Percentiles rank a stretch among this genome's conserved stretches.
These are phyloP conservation scores for Scopulariopsis brevicaulis DNA, from an alignment of 2,329 filamentous ascomycete species.

Conservation along the genomic window DNA sequence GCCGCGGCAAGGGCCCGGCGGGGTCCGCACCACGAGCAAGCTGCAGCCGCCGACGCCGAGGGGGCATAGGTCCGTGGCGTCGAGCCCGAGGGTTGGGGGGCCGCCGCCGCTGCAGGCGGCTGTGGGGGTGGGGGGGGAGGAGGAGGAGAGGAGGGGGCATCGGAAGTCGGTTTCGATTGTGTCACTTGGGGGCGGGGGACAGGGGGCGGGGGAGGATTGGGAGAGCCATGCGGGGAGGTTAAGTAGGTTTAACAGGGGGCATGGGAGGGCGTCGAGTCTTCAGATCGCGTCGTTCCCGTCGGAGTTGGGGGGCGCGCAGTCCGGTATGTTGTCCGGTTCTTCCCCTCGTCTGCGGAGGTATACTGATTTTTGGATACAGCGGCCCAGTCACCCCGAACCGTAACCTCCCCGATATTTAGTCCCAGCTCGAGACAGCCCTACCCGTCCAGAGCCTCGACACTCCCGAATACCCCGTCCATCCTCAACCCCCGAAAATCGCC, in stretches of 20 bases:
- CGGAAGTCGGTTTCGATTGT: constrained; percentile 72
- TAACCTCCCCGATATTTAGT: constrained; percentile 40
- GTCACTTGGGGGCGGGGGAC: constrained; percentile 53
- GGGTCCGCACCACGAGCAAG: background rate
- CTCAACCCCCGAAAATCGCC: constrained; percentile 25
- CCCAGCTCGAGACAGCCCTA: constrained; percentile 36
- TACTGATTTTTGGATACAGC: constrained; percentile 23
- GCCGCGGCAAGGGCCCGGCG: constrained; percentile 7
- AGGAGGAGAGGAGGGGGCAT: constrained; percentile 30
- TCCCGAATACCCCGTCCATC: constrained; percentile 30
- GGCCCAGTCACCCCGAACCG: constrained; percentile 29
- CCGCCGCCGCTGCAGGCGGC: constrained; percentile 3
- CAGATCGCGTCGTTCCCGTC: constrained; percentile 40
- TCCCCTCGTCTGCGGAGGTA: constrained; percentile 10
- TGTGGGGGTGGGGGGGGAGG: constrained; percentile 13
- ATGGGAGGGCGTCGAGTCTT: constrained; percentile 70
- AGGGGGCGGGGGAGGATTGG: constrained; percentile 33
- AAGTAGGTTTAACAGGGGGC: constrained; percentile 27
- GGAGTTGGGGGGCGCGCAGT: constrained; percentile 32
- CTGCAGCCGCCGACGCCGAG: background rate
- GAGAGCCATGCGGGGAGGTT: constrained; percentile 2
- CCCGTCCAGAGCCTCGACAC: constrained; percentile 27
- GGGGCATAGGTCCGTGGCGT: constrained; percentile 59
- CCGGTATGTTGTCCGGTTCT: constrained; percentile 20
- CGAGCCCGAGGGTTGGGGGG: constrained; percentile 1